Percentiles rank a stretch among this genome's conserved stretches.
phyloP scores from a whole-genome alignment of 2,329 filamentous ascomycete genomes.

The Epichloe amarillans region DNA sequence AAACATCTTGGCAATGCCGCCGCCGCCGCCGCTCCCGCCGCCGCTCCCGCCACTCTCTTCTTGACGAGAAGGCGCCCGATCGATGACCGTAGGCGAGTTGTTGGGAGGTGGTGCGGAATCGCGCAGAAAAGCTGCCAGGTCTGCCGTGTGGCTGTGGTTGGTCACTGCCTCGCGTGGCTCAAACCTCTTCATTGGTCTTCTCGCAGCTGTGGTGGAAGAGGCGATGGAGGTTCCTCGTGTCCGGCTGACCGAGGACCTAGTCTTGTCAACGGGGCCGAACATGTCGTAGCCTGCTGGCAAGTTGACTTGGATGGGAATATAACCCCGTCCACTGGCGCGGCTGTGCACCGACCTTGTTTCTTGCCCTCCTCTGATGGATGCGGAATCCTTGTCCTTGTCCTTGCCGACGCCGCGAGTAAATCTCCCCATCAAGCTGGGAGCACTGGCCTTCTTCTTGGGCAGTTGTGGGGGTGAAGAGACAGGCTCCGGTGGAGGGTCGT shows the following conservation, averaged over 20 bases:
- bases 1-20: slow-evolving; percentile 34
- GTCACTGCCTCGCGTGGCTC: slow-evolving; percentile 40
- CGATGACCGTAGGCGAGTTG: slow-evolving; percentile 18
- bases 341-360: slow-evolving; percentile 24
- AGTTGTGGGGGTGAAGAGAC: slow-evolving; percentile 18
- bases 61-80: slow-evolving; percentile 17
- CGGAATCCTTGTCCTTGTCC: slow-evolving; percentile 13
- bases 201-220: slow-evolving; percentile 18
- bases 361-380: slow-evolving; percentile 10
- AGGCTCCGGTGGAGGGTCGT: slow-evolving; percentile 47
- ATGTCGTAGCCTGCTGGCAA: slow-evolving; percentile 32
- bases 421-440: slow-evolving; percentile 47
- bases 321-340: slow-evolving; percentile 23
- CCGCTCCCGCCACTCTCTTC: slow-evolving; percentile 17
- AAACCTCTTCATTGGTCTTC: slow-evolving; percentile 43
- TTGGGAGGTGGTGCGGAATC: slow-evolving; percentile 47
- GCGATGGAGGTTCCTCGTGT: slow-evolving; percentile 12
- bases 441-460: slow-evolving; percentile 52
- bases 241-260: slow-evolving; percentile 4
- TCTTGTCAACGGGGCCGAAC: slow-evolving; percentile 20
- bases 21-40: slow-evolving; percentile 17
- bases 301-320: slow-evolving; percentile 40
- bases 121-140: slow-evolving; percentile 60
- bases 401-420: slow-evolving; percentile 29
- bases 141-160: slow-evolving; percentile 44